Percentiles rank a stretch among this genome's conserved stretches.
Conservation (phyloP, 371 early-diverging fungal species). For the Syncephalis plumigaleata region DNA sequence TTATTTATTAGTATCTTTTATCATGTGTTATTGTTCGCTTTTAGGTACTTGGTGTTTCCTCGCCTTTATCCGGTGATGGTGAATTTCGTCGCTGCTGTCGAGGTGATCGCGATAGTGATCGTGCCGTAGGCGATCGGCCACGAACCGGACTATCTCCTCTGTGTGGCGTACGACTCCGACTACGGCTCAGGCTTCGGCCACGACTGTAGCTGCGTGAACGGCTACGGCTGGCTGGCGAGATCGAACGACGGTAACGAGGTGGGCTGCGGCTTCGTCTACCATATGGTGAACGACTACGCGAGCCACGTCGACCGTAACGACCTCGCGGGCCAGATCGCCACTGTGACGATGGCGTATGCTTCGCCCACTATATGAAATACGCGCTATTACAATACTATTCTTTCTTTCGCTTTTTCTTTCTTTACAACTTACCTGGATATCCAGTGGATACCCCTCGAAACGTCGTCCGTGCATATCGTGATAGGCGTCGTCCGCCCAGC, state of each 20-base stretch:
- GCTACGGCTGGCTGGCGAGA: constrained; percentile 8
- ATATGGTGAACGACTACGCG: constrained; percentile 14
- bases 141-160: no score
- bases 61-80: no score
- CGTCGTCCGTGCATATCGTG: constrained; percentile 73
- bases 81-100: no score
- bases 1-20: no score
- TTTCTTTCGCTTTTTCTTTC: not conserved
- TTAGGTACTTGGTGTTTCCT: no score
- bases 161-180: no score
- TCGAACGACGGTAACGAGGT: constrained; percentile 5
- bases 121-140: no score
- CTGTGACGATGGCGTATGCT: constrained; percentile 50
- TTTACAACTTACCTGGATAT: constrained; percentile 40
- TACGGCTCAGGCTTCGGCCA: no score
- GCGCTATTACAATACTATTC: not conserved
- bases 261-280: constrained; percentile 15
- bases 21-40: no score
- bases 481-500: constrained; percentile 79
- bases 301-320: constrained; percentile 10
- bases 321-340: constrained; percentile 22
- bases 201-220: no score
- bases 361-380: constrained; percentile 32
- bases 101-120: no score
- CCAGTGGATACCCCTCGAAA: constrained; percentile 59